Evolutionary conservation across 176 grass and related monocot genomes (phyloP), one percentile per base, ranked within the genome.

Genomic region (Typha latifolia): DNA sequence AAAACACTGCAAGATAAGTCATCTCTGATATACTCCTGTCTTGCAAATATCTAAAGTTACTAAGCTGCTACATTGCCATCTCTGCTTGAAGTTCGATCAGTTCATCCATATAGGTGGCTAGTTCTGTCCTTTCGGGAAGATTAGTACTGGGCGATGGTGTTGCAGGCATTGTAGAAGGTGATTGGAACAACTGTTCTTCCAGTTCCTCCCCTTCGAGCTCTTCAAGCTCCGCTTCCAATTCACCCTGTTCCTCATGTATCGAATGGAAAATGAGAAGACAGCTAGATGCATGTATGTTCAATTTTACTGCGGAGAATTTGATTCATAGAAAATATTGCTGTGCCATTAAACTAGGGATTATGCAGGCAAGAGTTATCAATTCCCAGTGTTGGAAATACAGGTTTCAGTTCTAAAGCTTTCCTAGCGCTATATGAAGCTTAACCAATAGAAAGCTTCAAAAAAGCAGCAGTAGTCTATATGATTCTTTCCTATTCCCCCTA

Each of bases 221-320:
- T 62, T 91, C 84, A 22, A 87, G 49, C 66, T 91, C 84, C 2
- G 88, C 74, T 69, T 87, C 84, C 21, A 87, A 66, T 47, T 84
- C 88, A 66, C 87, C 84, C 88, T 90, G 63, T 64, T 43, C 27
- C 27, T 2, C 27, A 29, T 29, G 27, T 29, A 29, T 29, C 27
- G 27, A 29, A 29, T 29, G 1, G 27, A 29, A 29, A 29, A 29
- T 29, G 27, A 29, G 27, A 29, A 29, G 27, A 29, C 1, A 29
- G 3, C 27, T 3, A 29, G 27, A 29, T 3, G 27, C 27, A 29
- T 29, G 2, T 29, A 29, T 29, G 27, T 29, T 29, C 27, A 3
- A 29, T 3, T 29, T 29, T 29, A 29, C 2, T 29, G 27, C 27
- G 1, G 27, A 29, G 27, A 29, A 3, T 29, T 29, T 29, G 2